These are phyloP conservation scores for Cardiospermum halicacabum DNA, from an alignment of 345 rosid species.

Conservation along the genomic window DNA sequence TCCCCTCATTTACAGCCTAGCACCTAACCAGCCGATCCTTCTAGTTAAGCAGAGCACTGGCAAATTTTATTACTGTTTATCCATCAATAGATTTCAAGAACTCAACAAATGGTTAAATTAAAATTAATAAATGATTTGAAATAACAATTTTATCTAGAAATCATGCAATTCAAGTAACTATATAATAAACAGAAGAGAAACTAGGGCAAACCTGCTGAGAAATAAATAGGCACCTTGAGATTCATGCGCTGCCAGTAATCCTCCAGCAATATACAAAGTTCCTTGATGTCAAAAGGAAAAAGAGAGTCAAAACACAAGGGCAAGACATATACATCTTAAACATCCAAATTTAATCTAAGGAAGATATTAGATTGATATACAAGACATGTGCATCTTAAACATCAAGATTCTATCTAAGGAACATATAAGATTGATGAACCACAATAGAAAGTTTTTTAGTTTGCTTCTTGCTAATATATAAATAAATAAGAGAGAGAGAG, in stretches of 20 bases:
- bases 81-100: not conserved
- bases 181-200: not conserved
- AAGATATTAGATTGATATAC: not conserved
- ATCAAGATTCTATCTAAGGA: not conserved
- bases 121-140: not conserved
- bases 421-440: not conserved
- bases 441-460: not conserved
- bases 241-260: slow-evolving; percentile 98
- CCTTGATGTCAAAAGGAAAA: slow-evolving; percentile 31
- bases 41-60: not conserved
- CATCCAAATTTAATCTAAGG: not conserved
- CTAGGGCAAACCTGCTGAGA: slow-evolving; percentile 71
- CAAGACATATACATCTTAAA: not conserved
- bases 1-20: not conserved
- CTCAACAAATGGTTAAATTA: not conserved
- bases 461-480: not conserved
- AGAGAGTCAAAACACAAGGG: not conserved
- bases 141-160: not conserved
- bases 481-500: too few species aligned
- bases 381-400: too few species aligned
- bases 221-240: slow-evolving; percentile 86
- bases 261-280: slow-evolving; percentile 84
- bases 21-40: not conserved
- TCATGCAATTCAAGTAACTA: not conserved
- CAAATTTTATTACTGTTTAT: too few species aligned